Conservation (phyloP, 345 rosid species). For the Lepidium sativum region DNA sequence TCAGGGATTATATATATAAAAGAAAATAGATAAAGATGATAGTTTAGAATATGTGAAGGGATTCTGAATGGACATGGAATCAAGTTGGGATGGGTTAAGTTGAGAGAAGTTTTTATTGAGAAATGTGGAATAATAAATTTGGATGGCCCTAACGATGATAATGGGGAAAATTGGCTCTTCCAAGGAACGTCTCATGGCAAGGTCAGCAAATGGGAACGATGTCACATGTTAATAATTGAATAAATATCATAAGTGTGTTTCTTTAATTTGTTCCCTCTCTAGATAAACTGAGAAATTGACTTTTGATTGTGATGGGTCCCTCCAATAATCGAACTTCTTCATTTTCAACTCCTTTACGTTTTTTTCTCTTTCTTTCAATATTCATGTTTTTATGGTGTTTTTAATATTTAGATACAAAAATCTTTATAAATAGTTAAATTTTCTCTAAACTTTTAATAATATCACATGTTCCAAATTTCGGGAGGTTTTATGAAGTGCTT, state of each 20-base stretch:
- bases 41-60: constrained; percentile 4
- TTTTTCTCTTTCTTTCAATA: not conserved
- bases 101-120: not conserved
- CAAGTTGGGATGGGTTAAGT: constrained; percentile 5
- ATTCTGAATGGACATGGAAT: constrained; percentile 16
- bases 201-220: constrained; percentile 25
- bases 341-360: not conserved
- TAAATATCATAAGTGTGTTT: not conserved
- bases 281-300: constrained; percentile 24
- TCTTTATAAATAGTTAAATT: not conserved
- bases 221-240: constrained; percentile 25
- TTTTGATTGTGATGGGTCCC: constrained; percentile 26
- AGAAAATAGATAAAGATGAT: no score
- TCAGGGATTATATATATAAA: no score
- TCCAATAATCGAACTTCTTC: constrained; percentile 21
- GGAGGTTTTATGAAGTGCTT: no score
- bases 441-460: not conserved
- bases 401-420: no score
- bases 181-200: constrained; percentile 25
- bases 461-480: no score
- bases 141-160: constrained; percentile 15
- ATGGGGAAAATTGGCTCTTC: constrained; percentile 19
- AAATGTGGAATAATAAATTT: not conserved
- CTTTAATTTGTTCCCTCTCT: constrained; percentile 17
- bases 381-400: not conserved